These are phyloP conservation scores for Dothistroma septosporum DNA, from an alignment of 2,329 filamentous ascomycete genomes.

Conservation along the genomic window DNA sequence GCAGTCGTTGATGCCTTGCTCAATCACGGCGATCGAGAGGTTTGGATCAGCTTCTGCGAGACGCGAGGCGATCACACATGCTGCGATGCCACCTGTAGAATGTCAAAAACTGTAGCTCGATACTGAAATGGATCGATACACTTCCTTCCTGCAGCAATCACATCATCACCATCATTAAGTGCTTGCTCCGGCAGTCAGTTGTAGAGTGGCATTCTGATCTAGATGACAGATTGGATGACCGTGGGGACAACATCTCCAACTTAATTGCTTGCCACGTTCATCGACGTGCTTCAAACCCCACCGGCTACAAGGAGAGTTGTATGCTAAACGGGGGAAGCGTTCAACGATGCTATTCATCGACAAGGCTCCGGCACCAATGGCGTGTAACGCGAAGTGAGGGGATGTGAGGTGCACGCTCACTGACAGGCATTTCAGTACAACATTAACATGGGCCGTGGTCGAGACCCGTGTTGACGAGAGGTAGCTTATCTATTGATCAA, in stretches of 20 bases:
- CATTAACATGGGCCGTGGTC: not conserved
- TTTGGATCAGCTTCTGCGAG: conserved; percentile 50
- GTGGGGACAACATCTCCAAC: not conserved
- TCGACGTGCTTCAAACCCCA: not conserved
- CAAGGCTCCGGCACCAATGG: not conserved
- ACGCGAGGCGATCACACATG: conserved; percentile 49
- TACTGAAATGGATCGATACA: conserved; percentile 15
- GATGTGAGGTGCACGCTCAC: not conserved
- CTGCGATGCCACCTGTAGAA: conserved; percentile 44
- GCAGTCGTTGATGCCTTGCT: conserved; percentile 52
- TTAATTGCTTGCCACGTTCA: not conserved
- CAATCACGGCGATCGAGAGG: conserved; percentile 52
- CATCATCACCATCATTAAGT: conserved; percentile 43
- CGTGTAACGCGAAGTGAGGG: not conserved
- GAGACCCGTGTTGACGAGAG: not conserved
- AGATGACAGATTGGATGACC: not conserved
- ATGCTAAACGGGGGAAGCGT: not conserved
- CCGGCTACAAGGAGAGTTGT: not conserved
- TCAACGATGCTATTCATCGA: not conserved
- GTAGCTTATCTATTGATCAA: not conserved
- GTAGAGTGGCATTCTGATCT: conserved; percentile 27
- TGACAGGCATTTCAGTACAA: not conserved
- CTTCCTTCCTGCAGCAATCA: conserved; percentile 52
- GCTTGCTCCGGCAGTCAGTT: conserved; percentile 37
- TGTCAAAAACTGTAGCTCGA: not conserved